A percentile compares a stretch with the other conserved stretches of the same genome.
Conservation (phyloP, 192 early-diverging fungal genomes). For the Tieghemiomyces parasiticus region DNA sequence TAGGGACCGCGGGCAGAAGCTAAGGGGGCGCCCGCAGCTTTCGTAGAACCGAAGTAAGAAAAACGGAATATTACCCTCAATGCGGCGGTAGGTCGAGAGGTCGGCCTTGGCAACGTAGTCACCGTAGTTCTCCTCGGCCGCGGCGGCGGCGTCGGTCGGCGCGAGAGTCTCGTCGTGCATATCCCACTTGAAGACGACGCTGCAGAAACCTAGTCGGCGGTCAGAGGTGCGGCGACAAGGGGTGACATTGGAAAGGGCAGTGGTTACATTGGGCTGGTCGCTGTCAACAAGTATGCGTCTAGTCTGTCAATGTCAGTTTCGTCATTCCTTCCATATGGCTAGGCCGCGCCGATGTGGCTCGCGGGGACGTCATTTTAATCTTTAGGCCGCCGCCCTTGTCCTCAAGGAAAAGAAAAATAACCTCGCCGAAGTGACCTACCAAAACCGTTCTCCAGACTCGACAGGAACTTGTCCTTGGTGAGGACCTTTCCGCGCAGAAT, state of each 20-base stretch:
- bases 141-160: conserved; percentile 23
- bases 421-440: conserved; percentile 34
- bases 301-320: too few species aligned
- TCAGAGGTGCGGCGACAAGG: too few species aligned
- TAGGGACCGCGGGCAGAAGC: conserved; percentile 45
- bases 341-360: too few species aligned
- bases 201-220: conserved; percentile 45
- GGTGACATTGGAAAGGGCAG: too few species aligned
- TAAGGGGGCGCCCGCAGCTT: conserved; percentile 37
- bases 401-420: too few species aligned
- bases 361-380: too few species aligned
- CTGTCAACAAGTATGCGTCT: too few species aligned
- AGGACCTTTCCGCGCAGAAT: conserved; percentile 59
- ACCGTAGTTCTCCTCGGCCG: conserved; percentile 28
- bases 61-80: conserved; percentile 53
- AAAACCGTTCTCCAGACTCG: conserved; percentile 43
- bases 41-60: conserved; percentile 54
- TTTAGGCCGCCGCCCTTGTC: too few species aligned
- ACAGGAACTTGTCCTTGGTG: conserved; percentile 46
- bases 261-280: too few species aligned
- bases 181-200: conserved; percentile 69
- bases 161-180: conserved; percentile 53
- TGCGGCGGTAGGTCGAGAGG: conserved; percentile 39
- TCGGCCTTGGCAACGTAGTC: conserved; percentile 57
- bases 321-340: too few species aligned